A percentile compares a stretch with the other conserved stretches of the same genome.
Conservation (phyloP, 257 asterid species). For the Eustoma russellianum region DNA sequence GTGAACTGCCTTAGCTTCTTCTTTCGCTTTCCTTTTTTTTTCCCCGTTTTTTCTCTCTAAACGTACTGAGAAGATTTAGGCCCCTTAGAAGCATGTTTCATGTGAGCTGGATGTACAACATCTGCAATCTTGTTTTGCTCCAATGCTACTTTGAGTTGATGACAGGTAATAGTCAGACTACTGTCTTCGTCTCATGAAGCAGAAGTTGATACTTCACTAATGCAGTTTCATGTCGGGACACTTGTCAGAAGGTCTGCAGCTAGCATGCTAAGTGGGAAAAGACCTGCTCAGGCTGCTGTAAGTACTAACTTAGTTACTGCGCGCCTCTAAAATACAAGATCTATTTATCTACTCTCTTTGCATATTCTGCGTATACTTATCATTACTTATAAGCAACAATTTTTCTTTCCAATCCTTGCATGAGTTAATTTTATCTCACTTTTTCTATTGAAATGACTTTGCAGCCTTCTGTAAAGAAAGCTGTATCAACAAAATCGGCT, state of each 20-base stretch:
- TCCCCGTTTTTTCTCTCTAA: no score
- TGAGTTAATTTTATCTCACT: not conserved
- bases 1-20: no score
- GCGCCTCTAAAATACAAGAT: not conserved
- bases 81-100: no score
- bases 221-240: slow-evolving; percentile 62
- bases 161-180: not conserved
- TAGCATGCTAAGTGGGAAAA: slow-evolving; percentile 96
- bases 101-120: not conserved
- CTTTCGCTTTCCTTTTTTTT: no score
- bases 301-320: slow-evolving; percentile 19
- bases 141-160: not conserved
- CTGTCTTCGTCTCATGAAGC: not conserved
- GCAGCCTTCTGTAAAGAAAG: slow-evolving; percentile 77
- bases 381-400: not conserved
- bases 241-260: slow-evolving; percentile 81
- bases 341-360: not conserved
- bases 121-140: not conserved
- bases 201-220: slow-evolving; percentile 1
- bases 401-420: not conserved
- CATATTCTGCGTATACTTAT: not conserved
- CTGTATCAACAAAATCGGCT: slow-evolving; percentile 47
- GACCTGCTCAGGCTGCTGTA: slow-evolving; percentile 67
- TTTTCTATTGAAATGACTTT: slow-evolving; percentile 11
- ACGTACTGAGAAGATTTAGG: no score